Evolutionary conservation across 1,284 basidiomycete species (phyloP).

Genomic region (Fomes fomentarius): DNA sequence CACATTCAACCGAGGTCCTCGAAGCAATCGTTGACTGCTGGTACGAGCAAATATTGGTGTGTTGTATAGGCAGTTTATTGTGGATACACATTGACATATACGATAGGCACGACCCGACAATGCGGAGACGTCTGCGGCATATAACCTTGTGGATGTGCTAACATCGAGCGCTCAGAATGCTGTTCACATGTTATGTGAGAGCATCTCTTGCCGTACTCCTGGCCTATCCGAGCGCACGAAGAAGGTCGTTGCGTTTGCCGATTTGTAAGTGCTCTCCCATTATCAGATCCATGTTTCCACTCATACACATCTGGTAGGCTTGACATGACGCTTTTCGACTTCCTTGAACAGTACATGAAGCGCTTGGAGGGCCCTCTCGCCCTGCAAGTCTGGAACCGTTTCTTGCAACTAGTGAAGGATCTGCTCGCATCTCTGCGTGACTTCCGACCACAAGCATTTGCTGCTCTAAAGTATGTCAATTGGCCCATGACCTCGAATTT

Average conservation of each 20-base stretch:
- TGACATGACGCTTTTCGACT: conserved; percentile 75
- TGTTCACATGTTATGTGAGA: conserved; percentile 90
- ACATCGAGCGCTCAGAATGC: conserved; percentile 87
- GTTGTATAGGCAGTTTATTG: conserved; percentile 21
- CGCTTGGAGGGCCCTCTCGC: conserved; percentile 89
- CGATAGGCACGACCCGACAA: conserved; percentile 18
- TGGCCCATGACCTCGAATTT: not conserved
- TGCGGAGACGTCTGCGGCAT: conserved; percentile 50
- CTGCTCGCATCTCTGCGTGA: conserved; percentile 63
- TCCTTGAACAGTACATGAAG: conserved; percentile 87
- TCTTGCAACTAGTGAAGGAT: conserved; percentile 83
- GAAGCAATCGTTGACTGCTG: conserved; percentile 84
- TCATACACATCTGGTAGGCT: conserved; percentile 44
- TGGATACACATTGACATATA: not conserved
- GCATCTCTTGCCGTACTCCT: conserved; percentile 62
- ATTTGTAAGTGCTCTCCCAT: conserved; percentile 53
- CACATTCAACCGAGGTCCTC: conserved; percentile 79
- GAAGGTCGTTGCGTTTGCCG: conserved; percentile 62
- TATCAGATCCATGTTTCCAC: not conserved
- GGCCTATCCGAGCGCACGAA: conserved; percentile 57
- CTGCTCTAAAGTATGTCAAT: conserved; percentile 65
- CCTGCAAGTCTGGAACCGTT: conserved; percentile 88
- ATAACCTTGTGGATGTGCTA: conserved; percentile 85
- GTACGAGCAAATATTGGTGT: conserved; percentile 58
- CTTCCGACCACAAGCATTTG: conserved; percentile 74